Evolutionary conservation across 1,284 basidiomycete genomes (phyloP).

Genomic region (Rhodotorula sp.): DNA sequence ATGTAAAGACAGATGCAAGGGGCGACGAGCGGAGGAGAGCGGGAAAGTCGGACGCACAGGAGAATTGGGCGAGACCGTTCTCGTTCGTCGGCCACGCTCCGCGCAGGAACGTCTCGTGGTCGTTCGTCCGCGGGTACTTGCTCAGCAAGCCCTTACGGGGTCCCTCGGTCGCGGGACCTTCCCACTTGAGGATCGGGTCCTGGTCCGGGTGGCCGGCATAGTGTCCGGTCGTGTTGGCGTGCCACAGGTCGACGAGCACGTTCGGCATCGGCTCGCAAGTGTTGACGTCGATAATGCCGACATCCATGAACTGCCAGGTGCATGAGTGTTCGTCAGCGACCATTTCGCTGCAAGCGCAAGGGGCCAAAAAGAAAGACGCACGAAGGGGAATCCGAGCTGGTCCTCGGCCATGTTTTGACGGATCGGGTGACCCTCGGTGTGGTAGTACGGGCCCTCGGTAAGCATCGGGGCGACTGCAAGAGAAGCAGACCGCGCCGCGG

Average conservation of each 20-base stretch:
- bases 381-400: slow-evolving; percentile 56
- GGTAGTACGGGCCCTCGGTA: slow-evolving; percentile 56
- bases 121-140: slow-evolving; percentile 50
- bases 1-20: background rate
- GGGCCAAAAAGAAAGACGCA: slow-evolving; percentile 22
- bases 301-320: slow-evolving; percentile 55
- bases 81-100: slow-evolving; percentile 66
- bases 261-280: slow-evolving; percentile 67
- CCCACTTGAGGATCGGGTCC: slow-evolving; percentile 48
- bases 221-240: slow-evolving; percentile 53
- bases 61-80: slow-evolving; percentile 66
- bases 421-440: slow-evolving; percentile 53
- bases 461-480: slow-evolving; percentile 48
- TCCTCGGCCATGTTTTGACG: slow-evolving; percentile 58
- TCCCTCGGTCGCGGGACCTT: slow-evolving; percentile 48
- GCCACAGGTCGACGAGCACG: slow-evolving; percentile 70
- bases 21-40: background rate
- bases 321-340: background rate
- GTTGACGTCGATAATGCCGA: slow-evolving; percentile 69
- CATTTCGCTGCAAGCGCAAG: no score
- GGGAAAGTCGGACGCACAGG: slow-evolving; percentile 5
- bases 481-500: background rate
- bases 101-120: slow-evolving; percentile 58
- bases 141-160: slow-evolving; percentile 49
- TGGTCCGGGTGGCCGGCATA: slow-evolving; percentile 55